Evolutionary conservation across 306 rosid genomes (phyloP).

Genomic region (Argentina anserina): DNA sequence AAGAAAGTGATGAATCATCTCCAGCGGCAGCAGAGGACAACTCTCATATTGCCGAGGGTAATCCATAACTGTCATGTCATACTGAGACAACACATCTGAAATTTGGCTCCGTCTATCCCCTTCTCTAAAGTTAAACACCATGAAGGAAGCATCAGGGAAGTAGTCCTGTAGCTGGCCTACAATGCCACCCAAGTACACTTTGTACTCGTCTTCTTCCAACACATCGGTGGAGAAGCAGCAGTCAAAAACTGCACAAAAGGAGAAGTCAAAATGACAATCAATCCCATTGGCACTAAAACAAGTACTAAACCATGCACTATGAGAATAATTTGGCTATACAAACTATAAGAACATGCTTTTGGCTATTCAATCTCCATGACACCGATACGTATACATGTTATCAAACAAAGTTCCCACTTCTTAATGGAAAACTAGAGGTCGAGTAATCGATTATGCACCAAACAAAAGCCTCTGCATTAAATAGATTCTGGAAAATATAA

Average conservation of each 20-base stretch:
- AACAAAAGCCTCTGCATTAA: not conserved
- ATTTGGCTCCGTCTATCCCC: conserved; percentile 72
- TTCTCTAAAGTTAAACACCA: conserved; percentile 96
- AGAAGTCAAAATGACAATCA: not conserved
- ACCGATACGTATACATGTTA: too few species aligned
- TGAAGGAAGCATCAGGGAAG: conserved; percentile 92
- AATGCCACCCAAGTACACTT: conserved; percentile 78
- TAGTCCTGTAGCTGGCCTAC: conserved; percentile 85
- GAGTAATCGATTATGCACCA: not conserved
- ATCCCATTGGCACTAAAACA: conserved; percentile 7
- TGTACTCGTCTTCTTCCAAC: conserved; percentile 88
- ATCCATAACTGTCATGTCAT: conserved; percentile 98
- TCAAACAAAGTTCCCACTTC: not conserved
- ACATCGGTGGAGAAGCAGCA: conserved; percentile 92
- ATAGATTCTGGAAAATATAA: not conserved
- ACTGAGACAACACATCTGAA: conserved; percentile 78
- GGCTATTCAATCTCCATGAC: not conserved
- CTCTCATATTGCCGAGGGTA: conserved; percentile 93
- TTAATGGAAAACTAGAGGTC: not conserved
- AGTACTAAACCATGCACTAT: not conserved
- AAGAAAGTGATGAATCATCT: conserved; percentile 97
- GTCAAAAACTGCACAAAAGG: conserved; percentile 63
- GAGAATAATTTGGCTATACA: not conserved
- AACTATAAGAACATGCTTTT: too few species aligned
- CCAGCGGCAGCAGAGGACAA: conserved; percentile 82